Evolutionary conservation across 2,329 filamentous ascomycete genomes (phyloP).

Genomic region (Clonostachys byssicola): DNA sequence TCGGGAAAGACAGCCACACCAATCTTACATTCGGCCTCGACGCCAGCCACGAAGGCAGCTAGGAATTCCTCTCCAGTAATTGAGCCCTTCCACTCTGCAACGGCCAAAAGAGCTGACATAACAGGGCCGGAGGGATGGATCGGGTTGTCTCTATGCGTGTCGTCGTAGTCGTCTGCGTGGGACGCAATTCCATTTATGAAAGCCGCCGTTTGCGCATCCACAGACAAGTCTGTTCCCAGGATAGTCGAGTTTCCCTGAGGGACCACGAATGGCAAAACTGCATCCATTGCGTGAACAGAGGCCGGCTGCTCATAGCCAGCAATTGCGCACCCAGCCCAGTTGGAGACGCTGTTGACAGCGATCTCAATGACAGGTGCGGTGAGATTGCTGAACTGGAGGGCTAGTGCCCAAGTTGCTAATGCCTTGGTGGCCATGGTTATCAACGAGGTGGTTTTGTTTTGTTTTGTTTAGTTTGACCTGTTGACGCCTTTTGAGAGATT

Average conservation of each 20-base stretch:
- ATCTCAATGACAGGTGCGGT: not conserved
- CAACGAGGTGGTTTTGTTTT: too few species aligned
- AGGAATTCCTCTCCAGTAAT: not conserved
- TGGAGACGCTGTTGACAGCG: not conserved
- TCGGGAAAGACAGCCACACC: constrained; percentile 1
- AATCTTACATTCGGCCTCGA: constrained; percentile 1
- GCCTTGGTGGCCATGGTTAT: too few species aligned
- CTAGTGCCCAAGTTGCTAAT: too few species aligned
- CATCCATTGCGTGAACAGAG: not conserved
- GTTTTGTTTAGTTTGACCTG: too few species aligned
- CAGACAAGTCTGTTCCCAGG: not conserved
- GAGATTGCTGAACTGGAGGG: too few species aligned
- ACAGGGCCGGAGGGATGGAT: not conserved
- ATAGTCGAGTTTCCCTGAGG: not conserved
- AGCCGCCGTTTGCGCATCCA: not conserved
- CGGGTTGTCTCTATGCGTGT: not conserved
- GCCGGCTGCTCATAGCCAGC: not conserved
- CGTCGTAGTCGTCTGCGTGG: constrained; percentile 1
- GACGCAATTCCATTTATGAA: constrained; percentile 1
- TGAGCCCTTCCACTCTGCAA: too few species aligned
- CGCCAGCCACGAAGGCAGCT: not conserved
- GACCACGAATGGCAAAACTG: not conserved
- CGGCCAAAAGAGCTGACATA: not conserved
- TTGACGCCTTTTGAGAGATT: too few species aligned
- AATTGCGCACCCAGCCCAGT: constrained; percentile 1